These are phyloP conservation scores for Dryas drummondii DNA, from an alignment of 306 rosid genomes.

Conservation along the genomic window DNA sequence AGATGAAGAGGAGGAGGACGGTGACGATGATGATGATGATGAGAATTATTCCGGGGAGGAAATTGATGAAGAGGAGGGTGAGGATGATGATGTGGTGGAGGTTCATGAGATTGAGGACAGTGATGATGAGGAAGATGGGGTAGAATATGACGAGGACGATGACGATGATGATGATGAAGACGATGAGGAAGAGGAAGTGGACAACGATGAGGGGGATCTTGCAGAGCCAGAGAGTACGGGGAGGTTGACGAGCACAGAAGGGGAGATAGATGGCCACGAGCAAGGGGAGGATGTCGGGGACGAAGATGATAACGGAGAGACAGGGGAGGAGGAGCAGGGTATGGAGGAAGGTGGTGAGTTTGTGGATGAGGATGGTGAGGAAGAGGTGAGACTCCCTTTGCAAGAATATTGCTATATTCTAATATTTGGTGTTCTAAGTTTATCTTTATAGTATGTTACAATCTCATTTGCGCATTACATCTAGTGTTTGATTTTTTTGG, in stretches of 20 bases:
- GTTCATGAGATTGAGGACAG: conserved; percentile 74
- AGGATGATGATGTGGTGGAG: conserved; percentile 83
- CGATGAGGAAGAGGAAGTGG: conserved; percentile 80
- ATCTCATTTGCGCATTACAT: background rate
- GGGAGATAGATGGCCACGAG: conserved; percentile 92
- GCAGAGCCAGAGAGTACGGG: conserved; percentile 67
- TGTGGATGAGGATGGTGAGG: conserved; percentile 62
- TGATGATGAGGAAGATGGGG: conserved; percentile 72
- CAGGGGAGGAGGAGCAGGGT: conserved; percentile 72
- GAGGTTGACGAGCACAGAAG: conserved; percentile 62
- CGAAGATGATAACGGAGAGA: conserved; percentile 84
- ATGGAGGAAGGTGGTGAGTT: conserved; percentile 58
- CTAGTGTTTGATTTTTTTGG: background rate
- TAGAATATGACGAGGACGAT: conserved; percentile 61
- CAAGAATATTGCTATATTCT: background rate
- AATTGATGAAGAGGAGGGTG: conserved; percentile 78
- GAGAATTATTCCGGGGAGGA: conserved; percentile 74
- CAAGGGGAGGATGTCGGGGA: conserved; percentile 87
- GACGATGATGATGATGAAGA: conserved; percentile 53
- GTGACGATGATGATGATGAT: conserved; percentile 59
- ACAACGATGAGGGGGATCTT: conserved; percentile 71
- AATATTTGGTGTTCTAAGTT: background rate
- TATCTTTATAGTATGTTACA: background rate
- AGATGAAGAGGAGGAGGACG: conserved; percentile 50
- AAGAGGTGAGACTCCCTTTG: conserved; percentile 67